Evolutionary conservation across 176 grass and related monocot species (phyloP).

Genomic region (Areca catechu): DNA sequence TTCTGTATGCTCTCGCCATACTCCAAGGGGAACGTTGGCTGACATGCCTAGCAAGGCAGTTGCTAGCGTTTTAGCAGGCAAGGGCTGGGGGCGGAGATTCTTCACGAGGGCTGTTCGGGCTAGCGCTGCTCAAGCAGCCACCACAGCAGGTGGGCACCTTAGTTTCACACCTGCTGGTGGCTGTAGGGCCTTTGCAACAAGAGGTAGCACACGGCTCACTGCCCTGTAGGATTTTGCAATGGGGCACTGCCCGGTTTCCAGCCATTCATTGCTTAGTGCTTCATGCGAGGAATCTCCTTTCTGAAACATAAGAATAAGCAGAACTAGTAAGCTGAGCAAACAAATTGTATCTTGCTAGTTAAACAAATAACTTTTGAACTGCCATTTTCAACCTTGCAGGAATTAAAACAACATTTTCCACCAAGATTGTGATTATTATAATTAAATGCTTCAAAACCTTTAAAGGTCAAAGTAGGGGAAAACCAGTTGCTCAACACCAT

Average conservation of each 20-base stretch:
- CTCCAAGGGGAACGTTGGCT: conserved; percentile 81
- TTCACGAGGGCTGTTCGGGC: conserved; percentile 70
- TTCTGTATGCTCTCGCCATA: conserved; percentile 86
- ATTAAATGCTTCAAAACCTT: too few relatives aligned
- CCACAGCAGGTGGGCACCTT: conserved; percentile 66
- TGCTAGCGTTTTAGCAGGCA: conserved; percentile 78
- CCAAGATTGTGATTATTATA: too few relatives aligned
- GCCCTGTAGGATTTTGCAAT: conserved; percentile 80
- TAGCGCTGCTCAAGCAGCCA: conserved; percentile 68
- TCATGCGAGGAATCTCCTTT: conserved; percentile 62
- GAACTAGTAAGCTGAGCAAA: conserved; percentile 4
- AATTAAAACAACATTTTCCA: too few relatives aligned
- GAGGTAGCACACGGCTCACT: conserved; percentile 65
- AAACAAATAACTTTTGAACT: too few relatives aligned
- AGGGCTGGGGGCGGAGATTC: conserved; percentile 69
- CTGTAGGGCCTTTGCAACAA: conserved; percentile 64
- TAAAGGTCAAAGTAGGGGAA: too few relatives aligned
- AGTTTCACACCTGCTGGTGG: conserved; percentile 73
- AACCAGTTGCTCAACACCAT: too few relatives aligned
- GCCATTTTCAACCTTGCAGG: too few relatives aligned
- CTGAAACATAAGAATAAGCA: conserved; percentile 25
- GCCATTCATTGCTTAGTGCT: conserved; percentile 75
- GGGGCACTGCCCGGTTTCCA: conserved; percentile 87
- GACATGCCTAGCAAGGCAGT: conserved; percentile 83
- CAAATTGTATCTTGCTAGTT: neutral